A percentile compares a stretch with the other conserved stretches of the same genome.
These are phyloP conservation scores for Apiotrichum siamense DNA, from an alignment of 1,284 basidiomycete genomes.

Conservation along the genomic window DNA sequence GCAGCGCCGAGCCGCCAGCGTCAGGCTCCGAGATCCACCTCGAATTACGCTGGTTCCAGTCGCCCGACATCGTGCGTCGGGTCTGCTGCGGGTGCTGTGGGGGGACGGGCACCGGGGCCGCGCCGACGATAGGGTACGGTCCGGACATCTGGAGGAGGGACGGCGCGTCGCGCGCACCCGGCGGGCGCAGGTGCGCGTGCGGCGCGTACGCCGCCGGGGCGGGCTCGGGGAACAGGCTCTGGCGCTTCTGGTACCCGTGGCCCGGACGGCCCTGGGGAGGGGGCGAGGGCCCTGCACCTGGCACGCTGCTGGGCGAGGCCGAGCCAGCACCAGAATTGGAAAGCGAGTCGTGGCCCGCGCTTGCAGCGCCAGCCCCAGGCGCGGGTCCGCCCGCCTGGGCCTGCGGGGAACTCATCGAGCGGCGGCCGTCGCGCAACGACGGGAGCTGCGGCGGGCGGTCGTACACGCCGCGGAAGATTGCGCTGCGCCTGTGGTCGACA, in stretches of 20 bases:
- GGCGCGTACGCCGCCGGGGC: neutral
- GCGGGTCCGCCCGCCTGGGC: neutral
- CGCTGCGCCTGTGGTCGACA: constrained; percentile 30
- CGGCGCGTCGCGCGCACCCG: neutral
- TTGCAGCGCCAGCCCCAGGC: neutral
- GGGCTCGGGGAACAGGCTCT: neutral
- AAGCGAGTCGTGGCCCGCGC: neutral
- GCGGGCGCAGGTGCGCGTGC: neutral
- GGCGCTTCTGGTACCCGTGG: neutral
- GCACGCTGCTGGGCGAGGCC: neutral
- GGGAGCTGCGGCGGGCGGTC: constrained; percentile 14
- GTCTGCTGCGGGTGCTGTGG: neutral
- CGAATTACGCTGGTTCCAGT: neutral
- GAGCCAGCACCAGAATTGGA: neutral
- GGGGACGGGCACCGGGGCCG: neutral
- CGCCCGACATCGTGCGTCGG: neutral
- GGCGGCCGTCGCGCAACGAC: neutral
- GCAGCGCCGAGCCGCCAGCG: neutral
- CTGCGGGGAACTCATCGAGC: neutral
- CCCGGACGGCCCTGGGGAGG: neutral
- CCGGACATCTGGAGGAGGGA: neutral
- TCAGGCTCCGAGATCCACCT: neutral
- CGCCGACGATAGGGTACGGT: constrained; percentile 1
- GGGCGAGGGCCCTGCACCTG: too few relatives aligned
- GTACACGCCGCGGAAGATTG: constrained; percentile 33